Base-by-base conservation (phyloP, 768 basidiomycete genomes). In the Termitomyces sp. region DNA sequence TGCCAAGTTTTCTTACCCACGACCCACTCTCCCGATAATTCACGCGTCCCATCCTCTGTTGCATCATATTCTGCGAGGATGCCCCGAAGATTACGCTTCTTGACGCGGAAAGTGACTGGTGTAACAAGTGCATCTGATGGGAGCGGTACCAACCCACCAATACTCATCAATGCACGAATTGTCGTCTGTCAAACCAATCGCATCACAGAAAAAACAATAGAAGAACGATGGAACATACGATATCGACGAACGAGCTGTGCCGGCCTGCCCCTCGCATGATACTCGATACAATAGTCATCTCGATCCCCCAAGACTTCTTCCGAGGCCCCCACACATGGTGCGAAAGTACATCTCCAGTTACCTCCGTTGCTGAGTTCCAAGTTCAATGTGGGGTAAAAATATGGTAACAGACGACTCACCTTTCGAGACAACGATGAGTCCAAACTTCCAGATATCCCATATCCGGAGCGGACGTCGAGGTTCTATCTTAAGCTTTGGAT, bases 1-100 rank as follows among this genome's bases (percentile, higher is more conserved):
- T 85, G 85, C 96, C 96, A 99, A 0, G 95, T 83, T 60, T 83
- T 84, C 69, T 89, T 89, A 35, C 92, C 92, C n/a, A 98, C 89
- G 23, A 98, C 86, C 96, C 96, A 99, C 76, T 99, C 96, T 0
- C 94, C 96, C 1, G 85, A 85, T 30, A 99, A 78, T 65, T 95
- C 90, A 4, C 96, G 81, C 9, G 65, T 69, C 34, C 94, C 95
- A 10, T 78, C 78, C 70, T 99, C 96, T 17, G 76, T 66, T 5
- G 76, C 80, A 66, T 98, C 96, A 54, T 81, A 82, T 7, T 85
- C 76, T 5, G 81, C 76, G 16, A 99, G 80, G 52, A 98, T 86
- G 14, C 96, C 96, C 32, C 85, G 82, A 28, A 97, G 76, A 8
- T 79, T 72, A 6, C 89, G 85, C 59, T 73, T 80, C 51, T 79